Evolutionary conservation across 108 stramenopile genomes (phyloP).

Genomic region (Conticribra weissflogii): DNA sequence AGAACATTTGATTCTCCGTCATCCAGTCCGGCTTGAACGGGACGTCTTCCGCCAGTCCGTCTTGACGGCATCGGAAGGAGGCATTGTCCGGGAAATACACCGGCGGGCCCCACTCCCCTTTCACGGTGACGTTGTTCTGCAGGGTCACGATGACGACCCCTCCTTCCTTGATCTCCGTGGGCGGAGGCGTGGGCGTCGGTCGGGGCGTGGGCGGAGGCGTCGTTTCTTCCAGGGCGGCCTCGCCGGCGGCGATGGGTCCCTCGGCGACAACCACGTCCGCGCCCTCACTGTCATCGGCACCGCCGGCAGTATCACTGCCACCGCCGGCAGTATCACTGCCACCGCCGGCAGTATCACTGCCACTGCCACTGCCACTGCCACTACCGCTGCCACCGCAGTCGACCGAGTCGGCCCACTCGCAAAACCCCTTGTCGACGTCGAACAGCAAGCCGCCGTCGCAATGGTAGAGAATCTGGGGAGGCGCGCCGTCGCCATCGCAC

Average conservation of each 20-base stretch:
- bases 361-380: background rate
- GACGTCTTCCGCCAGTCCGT: background rate
- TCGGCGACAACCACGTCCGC: background rate
- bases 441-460: background rate
- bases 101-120: background rate
- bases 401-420: background rate
- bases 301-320: too few relatives aligned
- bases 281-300: background rate
- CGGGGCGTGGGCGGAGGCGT: background rate
- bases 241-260: too few relatives aligned
- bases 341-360: background rate
- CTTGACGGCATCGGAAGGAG: background rate
- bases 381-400: background rate
- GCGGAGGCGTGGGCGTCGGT: background rate
- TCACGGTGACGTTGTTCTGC: background rate
- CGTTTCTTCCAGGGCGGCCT: too few relatives aligned
- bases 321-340: background rate
- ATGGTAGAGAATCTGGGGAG: slow-evolving; percentile 1
- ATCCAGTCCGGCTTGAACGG: slow-evolving; percentile 1
- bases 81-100: background rate
- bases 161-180: background rate
- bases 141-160: background rate
- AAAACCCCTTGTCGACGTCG: background rate
- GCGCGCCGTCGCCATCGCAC: too few relatives aligned
- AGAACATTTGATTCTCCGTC: slow-evolving; percentile 6